Evolutionary conservation across 352 stramenopile species (phyloP).

Genomic region (Phytopythium vexans): DNA sequence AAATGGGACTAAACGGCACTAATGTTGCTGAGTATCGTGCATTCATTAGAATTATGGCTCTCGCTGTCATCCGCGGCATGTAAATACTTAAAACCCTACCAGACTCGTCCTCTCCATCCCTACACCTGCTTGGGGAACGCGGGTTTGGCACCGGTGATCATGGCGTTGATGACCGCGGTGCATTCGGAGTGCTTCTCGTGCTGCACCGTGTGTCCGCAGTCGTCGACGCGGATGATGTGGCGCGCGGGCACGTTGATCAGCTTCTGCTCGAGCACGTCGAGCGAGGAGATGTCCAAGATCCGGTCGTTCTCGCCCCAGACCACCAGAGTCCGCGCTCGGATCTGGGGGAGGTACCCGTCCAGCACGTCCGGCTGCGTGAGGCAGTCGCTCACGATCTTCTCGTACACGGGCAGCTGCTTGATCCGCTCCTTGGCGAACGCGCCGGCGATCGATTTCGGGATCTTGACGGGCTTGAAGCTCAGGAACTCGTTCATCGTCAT

Average conservation of each 20-base stretch:
- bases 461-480: slow-evolving; percentile 19
- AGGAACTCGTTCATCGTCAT: slow-evolving; percentile 51
- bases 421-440: slow-evolving; percentile 39
- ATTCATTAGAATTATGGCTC: no score
- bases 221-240: slow-evolving; percentile 44
- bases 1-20: no score
- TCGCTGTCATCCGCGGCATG: no score
- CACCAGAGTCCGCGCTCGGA: slow-evolving; percentile 51
- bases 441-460: slow-evolving; percentile 33
- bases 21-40: no score
- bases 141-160: no score
- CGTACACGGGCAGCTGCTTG: slow-evolving; percentile 47
- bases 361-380: slow-evolving; percentile 50
- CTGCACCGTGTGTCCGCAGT: slow-evolving; percentile 70
- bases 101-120: no score
- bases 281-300: slow-evolving; percentile 63
- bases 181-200: slow-evolving; percentile 58
- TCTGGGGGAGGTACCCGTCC: slow-evolving; percentile 55
- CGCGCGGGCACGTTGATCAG: slow-evolving; percentile 29
- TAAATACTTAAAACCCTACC: no score
- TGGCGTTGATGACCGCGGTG: slow-evolving; percentile 51
- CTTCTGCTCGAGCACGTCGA: slow-evolving; percentile 58
- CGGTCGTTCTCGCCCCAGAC: slow-evolving; percentile 75
- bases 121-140: no score
- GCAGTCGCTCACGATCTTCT: slow-evolving; percentile 63